phyloP scores from a whole-genome alignment of 2,329 filamentous ascomycete species.

The Phyllosticta ampelicida region DNA sequence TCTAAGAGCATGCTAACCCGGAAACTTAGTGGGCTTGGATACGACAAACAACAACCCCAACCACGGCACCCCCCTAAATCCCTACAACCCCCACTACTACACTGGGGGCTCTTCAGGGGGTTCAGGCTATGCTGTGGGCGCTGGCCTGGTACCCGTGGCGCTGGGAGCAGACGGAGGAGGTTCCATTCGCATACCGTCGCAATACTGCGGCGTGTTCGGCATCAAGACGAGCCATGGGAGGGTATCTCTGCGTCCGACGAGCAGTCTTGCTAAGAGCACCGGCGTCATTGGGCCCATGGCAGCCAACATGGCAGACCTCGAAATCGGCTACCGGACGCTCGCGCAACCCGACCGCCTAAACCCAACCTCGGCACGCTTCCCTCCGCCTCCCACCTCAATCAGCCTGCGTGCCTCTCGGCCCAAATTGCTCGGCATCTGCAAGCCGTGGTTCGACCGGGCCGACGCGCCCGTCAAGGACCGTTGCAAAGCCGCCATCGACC shows the following conservation, averaged over 20 bases:
- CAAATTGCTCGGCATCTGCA: conserved; percentile 61
- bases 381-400: conserved; percentile 34
- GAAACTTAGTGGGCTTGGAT: conserved; percentile 38
- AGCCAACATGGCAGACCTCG: conserved; percentile 64
- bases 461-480: conserved; percentile 51
- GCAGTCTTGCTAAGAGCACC: conserved; percentile 49
- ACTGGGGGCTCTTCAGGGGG: conserved; percentile 74
- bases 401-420: conserved; percentile 23
- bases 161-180: conserved; percentile 64
- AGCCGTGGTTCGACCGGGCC: conserved; percentile 58
- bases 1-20: neutral
- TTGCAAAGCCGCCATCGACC: conserved; percentile 52
- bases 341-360: conserved; percentile 58
- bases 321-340: conserved; percentile 73
- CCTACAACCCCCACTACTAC: conserved; percentile 66
- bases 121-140: conserved; percentile 57
- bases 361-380: conserved; percentile 52
- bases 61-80: conserved; percentile 60
- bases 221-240: conserved; percentile 70
- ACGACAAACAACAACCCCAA: conserved; percentile 73
- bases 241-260: conserved; percentile 47
- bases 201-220: conserved; percentile 71
- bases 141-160: conserved; percentile 63
- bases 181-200: conserved; percentile 60
- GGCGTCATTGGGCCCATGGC: conserved; percentile 67